A percentile compares a stretch with the other conserved stretches of the same genome.
Conservation (phyloP, 2,329 filamentous ascomycete species). For the Trichoderma koningii region DNA sequence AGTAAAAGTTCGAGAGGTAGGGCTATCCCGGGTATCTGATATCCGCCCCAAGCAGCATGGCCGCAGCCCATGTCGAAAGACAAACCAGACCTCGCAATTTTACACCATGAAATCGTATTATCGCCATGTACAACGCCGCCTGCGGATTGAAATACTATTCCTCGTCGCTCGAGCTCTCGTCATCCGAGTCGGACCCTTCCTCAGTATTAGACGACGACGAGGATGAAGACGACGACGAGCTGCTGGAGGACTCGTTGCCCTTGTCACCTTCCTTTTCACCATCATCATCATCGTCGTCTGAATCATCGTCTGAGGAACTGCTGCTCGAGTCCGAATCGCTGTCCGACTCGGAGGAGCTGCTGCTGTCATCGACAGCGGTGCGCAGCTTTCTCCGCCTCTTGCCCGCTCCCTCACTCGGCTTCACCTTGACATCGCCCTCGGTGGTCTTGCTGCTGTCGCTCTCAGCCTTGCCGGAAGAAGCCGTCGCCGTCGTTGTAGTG, state of each 20-base stretch:
- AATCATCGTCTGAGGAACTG: slow-evolving; percentile 42
- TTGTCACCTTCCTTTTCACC: slow-evolving; percentile 28
- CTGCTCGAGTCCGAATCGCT: slow-evolving; percentile 40
- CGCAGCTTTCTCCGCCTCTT: slow-evolving; percentile 58
- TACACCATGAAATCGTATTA: not conserved
- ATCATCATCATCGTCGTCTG: slow-evolving; percentile 36
- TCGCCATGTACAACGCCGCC: not conserved
- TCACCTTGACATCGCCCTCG: slow-evolving; percentile 44
- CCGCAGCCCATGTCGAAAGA: slow-evolving; percentile 1
- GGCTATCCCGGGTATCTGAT: slow-evolving; percentile 33
- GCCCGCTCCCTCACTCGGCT: slow-evolving; percentile 50
- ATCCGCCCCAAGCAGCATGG: slow-evolving; percentile 6
- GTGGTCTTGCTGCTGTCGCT: slow-evolving; percentile 32
- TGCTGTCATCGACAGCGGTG: slow-evolving; percentile 48
- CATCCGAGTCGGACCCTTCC: slow-evolving; percentile 27
- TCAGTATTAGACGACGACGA: slow-evolving; percentile 41
- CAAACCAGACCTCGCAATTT: not conserved
- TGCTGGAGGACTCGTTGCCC: slow-evolving; percentile 43
- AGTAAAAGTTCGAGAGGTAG: too few species aligned
- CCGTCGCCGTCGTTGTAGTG: slow-evolving; percentile 34
- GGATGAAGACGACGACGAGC: slow-evolving; percentile 47
- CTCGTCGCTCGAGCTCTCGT: slow-evolving; percentile 34
- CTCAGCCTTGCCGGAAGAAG: slow-evolving; percentile 39
- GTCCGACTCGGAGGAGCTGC: slow-evolving; percentile 40
- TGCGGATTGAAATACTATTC: not conserved